Percentiles rank a stretch among this genome's conserved stretches.
Evolutionary conservation across 1,284 basidiomycete genomes (phyloP).

Genomic region (Golubevia pallescens): DNA sequence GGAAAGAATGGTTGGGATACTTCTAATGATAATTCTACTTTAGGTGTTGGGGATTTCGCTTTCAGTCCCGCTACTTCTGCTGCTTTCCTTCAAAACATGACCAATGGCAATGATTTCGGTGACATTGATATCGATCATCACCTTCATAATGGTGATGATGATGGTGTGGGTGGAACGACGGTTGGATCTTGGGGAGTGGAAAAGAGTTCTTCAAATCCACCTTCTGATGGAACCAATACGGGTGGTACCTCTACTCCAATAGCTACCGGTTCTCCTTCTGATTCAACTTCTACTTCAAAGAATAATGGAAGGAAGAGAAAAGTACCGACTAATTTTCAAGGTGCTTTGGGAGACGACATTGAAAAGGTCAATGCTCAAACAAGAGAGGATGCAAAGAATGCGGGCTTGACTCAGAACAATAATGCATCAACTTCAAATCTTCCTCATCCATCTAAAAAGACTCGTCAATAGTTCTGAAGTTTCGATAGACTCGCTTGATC

Average conservation of each 20-base stretch:
- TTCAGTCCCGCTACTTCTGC: background rate
- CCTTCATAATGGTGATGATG: background rate
- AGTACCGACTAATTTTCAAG: slow-evolving; percentile 7
- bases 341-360: slow-evolving; percentile 11
- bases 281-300: background rate
- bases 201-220: background rate
- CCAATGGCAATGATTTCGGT: background rate
- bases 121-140: too few relatives aligned
- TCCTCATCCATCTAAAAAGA: background rate
- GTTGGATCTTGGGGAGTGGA: background rate
- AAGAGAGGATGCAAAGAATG: background rate
- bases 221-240: background rate
- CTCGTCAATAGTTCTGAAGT: background rate
- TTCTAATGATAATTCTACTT: background rate
- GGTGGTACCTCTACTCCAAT: background rate
- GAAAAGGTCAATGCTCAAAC: slow-evolving; percentile 9
- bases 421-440: background rate
- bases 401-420: background rate
- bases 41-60: background rate
- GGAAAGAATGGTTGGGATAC: slow-evolving; percentile 3
- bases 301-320: background rate
- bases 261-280: background rate
- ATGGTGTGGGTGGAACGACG: background rate
- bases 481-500: too few relatives aligned
- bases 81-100: background rate